Evolutionary conservation across 345 rosid genomes (phyloP).

Genomic region (Populus euphratica): DNA sequence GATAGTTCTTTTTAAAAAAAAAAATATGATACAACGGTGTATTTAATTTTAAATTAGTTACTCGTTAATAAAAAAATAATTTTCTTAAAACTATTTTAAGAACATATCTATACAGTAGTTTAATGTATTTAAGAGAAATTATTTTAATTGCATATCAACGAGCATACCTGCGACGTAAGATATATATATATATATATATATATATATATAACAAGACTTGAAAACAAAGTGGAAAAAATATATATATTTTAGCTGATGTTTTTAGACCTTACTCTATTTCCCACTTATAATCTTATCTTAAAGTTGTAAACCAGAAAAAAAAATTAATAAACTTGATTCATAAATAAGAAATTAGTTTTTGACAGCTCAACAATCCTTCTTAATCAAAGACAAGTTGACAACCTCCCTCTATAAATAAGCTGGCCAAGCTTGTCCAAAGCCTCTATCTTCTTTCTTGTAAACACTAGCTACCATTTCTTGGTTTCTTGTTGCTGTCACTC

Average conservation of each 20-base stretch:
- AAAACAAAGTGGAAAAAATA: background rate
- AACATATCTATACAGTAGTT: too few relatives aligned
- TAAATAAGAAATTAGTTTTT: background rate
- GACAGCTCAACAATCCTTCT: slow-evolving; percentile 36
- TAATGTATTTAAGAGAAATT: too few relatives aligned
- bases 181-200: too few relatives aligned
- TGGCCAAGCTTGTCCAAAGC: background rate
- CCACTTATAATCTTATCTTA: background rate
- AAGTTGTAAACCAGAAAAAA: background rate
- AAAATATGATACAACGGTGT: too few relatives aligned
- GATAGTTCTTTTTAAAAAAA: background rate
- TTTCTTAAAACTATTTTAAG: too few relatives aligned
- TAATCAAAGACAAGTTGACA: background rate
- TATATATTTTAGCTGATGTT: background rate
- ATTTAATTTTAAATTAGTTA: too few relatives aligned
- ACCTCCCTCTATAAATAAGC: slow-evolving; percentile 24
- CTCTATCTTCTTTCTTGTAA: slow-evolving; percentile 11
- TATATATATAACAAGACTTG: background rate
- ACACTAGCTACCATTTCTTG: background rate
- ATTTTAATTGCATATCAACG: too few relatives aligned
- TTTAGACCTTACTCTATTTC: background rate
- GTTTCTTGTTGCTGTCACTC: background rate
- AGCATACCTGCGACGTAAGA: too few relatives aligned
- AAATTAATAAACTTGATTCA: background rate
- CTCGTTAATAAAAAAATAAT: too few relatives aligned